A percentile compares a stretch with the other conserved stretches of the same genome.
Evolutionary conservation across 2,329 filamentous ascomycete species (phyloP).

Genomic region (Cladosporium sp.): DNA sequence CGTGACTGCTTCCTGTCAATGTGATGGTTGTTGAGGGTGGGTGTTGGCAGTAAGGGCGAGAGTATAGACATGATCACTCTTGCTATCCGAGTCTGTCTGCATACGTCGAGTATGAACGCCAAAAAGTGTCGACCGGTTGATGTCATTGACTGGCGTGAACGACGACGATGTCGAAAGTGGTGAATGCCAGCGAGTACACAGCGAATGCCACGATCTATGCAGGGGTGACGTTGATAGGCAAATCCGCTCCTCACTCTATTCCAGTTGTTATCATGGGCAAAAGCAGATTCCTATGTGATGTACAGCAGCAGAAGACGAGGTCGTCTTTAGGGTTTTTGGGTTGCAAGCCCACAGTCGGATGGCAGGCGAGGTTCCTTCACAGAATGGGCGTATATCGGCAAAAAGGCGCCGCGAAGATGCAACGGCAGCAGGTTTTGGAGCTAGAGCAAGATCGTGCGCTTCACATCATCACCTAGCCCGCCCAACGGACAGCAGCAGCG

Average conservation of each 20-base stretch:
- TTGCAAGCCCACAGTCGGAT: slow-evolving; percentile 5
- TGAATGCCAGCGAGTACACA: not conserved
- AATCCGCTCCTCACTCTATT: not conserved
- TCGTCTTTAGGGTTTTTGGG: slow-evolving; percentile 12
- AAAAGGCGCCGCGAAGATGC: slow-evolving; percentile 4
- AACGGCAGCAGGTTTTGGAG: slow-evolving; percentile 4
- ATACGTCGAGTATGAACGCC: slow-evolving; percentile 18
- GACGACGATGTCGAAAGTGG: not conserved
- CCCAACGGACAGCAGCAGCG: not conserved
- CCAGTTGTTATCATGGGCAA: not conserved
- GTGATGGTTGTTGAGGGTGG: slow-evolving; percentile 24
- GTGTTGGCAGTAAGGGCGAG: slow-evolving; percentile 33
- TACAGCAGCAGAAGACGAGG: not conserved
- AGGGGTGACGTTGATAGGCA: not conserved
- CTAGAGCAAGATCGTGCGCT: slow-evolving; percentile 4
- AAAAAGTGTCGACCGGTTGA: slow-evolving; percentile 5
- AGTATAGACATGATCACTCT: slow-evolving; percentile 23
- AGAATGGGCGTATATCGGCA: slow-evolving; percentile 6
- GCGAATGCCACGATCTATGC: not conserved
- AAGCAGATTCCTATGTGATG: not conserved
- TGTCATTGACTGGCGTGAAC: slow-evolving; percentile 6
- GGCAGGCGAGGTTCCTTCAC: not conserved
- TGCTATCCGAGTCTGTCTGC: slow-evolving; percentile 19
- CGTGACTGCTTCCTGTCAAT: slow-evolving; percentile 29
- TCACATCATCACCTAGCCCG: slow-evolving; percentile 2